Percentiles rank a stretch among this genome's conserved stretches.
phyloP scores from a whole-genome alignment of 345 rosid species.

The Acer campestre region DNA sequence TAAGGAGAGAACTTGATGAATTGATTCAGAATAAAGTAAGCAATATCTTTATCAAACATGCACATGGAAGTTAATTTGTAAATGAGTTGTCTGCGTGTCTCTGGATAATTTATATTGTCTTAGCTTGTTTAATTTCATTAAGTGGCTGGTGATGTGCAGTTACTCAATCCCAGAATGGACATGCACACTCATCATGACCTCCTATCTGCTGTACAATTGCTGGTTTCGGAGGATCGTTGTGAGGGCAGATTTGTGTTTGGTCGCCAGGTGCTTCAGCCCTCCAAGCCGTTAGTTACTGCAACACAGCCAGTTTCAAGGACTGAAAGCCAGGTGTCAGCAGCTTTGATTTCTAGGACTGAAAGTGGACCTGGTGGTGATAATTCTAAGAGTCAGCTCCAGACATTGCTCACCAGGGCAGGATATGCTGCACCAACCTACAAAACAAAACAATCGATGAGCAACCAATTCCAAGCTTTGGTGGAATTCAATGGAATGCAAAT shows the following conservation, averaged over 20 bases:
- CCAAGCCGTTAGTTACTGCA: constrained; percentile 33
- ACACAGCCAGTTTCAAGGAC: constrained; percentile 23
- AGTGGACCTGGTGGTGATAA: constrained; percentile 94
- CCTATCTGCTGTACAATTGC: constrained; percentile 54
- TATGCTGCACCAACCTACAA: constrained; percentile 65
- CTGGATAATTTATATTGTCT: not conserved
- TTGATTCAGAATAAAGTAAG: constrained; percentile 78
- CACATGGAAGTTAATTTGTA: not conserved
- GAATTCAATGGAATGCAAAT: constrained; percentile 74
- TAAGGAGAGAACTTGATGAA: constrained; percentile 83
- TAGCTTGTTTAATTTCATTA: constrained; percentile 10
- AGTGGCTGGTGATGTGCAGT: constrained; percentile 46
- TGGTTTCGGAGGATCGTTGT: constrained; percentile 62
- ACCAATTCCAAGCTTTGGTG: constrained; percentile 70
- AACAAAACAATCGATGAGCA: constrained; percentile 73
- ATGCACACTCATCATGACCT: constrained; percentile 55
- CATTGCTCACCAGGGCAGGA: constrained; percentile 83
- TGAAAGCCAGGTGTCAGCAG: constrained; percentile 2
- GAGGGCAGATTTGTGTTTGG: constrained; percentile 82
- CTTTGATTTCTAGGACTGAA: constrained; percentile 48
- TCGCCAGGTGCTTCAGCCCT: constrained; percentile 44
- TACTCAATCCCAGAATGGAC: constrained; percentile 67
- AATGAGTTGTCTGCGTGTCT: not conserved
- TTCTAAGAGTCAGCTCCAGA: constrained; percentile 88
- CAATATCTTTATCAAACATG: constrained; percentile 13